phyloP scores from a whole-genome alignment of 495 filamentous ascomycete genomes.

The Aspergillus incahuasiensis region DNA sequence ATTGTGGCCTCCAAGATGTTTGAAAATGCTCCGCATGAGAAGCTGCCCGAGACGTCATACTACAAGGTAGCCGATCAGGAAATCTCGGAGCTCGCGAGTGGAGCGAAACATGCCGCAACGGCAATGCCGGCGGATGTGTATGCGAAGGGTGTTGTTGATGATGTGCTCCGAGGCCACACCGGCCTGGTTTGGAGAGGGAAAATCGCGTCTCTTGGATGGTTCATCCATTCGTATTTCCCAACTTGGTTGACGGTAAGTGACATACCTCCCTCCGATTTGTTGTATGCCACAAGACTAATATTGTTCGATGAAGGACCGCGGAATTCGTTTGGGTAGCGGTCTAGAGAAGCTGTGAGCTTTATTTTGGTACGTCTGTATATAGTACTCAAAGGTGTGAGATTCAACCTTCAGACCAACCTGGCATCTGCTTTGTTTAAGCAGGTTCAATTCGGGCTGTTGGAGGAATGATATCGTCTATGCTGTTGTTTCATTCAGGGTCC shows the following conservation, averaged over 20 bases:
- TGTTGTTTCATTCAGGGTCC: background rate
- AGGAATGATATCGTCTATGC: background rate
- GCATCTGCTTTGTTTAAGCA: background rate
- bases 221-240: background rate
- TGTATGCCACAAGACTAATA: background rate
- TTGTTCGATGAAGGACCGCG: background rate
- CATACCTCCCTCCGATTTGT: too few species aligned
- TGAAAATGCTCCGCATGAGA: background rate
- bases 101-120: background rate
- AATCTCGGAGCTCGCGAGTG: background rate
- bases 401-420: background rate
- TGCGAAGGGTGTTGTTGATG: background rate
- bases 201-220: too few species aligned
- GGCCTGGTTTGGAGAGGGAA: too few species aligned
- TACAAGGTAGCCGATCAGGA: background rate
- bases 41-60: conserved; percentile 2
- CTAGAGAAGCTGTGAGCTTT: background rate
- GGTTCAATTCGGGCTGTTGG: background rate
- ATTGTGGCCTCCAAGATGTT: conserved; percentile 13
- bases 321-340: background rate
- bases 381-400: background rate
- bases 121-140: background rate
- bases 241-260: background rate
- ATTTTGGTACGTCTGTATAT: too few species aligned
- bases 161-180: too few species aligned